phyloP scores from a whole-genome alignment of 257 asterid genomes.

The Przewalskia tangutica region DNA sequence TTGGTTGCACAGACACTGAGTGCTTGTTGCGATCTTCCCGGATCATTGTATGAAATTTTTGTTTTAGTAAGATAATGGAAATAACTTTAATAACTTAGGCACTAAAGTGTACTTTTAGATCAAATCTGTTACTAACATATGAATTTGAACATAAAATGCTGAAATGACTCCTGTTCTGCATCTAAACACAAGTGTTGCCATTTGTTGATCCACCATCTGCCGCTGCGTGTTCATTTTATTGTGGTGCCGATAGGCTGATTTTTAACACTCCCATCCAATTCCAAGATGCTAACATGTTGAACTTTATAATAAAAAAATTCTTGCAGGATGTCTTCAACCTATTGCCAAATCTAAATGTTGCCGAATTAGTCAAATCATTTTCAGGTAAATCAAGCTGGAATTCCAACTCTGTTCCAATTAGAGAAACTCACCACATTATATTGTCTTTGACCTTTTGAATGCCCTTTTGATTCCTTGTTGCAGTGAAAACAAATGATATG shows the following conservation, averaged over 20 bases:
- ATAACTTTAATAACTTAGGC: not conserved
- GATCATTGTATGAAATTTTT: not conserved
- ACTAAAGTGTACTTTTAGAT: not conserved
- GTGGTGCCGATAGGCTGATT: not conserved
- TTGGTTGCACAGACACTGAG: not conserved
- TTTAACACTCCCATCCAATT: not conserved
- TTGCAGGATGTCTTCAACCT: slow-evolving; percentile 81
- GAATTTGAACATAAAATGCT: not conserved
- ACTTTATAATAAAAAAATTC: not conserved
- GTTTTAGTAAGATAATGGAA: not conserved
- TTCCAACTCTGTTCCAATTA: not conserved
- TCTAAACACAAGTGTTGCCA: not conserved
- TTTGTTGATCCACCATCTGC: not conserved
- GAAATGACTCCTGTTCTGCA: not conserved
- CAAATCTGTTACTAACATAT: not conserved
- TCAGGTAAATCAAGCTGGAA: slow-evolving; percentile 43
- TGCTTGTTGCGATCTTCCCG: not conserved
- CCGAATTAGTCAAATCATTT: slow-evolving; percentile 70
- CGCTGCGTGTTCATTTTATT: not conserved
- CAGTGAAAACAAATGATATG: slow-evolving; percentile 95
- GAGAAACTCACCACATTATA: not conserved
- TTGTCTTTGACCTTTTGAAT: not conserved
- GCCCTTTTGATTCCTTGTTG: slow-evolving; percentile 8
- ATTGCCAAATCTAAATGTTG: slow-evolving; percentile 81
- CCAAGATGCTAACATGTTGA: not conserved